These are phyloP conservation scores for Pezicula rhizophila DNA, from an alignment of 2,329 filamentous ascomycete species.

Conservation along the genomic window DNA sequence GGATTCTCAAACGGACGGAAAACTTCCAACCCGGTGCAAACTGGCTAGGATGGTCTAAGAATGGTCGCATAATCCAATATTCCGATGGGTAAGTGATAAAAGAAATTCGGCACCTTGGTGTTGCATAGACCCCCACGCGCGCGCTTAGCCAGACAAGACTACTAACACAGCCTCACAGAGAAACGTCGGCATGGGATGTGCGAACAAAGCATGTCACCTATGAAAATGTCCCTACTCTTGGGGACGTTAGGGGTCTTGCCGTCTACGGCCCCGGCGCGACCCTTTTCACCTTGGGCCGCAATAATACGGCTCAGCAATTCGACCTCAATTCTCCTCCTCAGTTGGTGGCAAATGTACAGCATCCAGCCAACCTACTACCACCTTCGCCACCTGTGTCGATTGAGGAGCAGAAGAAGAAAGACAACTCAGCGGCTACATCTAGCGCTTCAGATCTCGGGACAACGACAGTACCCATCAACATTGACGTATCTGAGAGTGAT, in stretches of 20 bases:
- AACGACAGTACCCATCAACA: slow-evolving; percentile 49
- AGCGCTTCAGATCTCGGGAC: slow-evolving; percentile 19
- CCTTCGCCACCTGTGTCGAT: slow-evolving; percentile 79
- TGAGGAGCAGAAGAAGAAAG: slow-evolving; percentile 55
- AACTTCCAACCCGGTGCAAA: slow-evolving; percentile 70
- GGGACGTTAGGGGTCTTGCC: slow-evolving; percentile 74
- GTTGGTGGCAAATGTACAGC: slow-evolving; percentile 83
- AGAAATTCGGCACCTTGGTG: slow-evolving; percentile 1
- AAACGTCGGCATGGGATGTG: slow-evolving; percentile 95
- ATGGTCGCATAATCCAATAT: slow-evolving; percentile 89
- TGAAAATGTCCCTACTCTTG: slow-evolving; percentile 79
- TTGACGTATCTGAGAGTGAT: slow-evolving; percentile 65
- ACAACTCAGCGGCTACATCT: slow-evolving; percentile 11
- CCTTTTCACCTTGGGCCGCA: slow-evolving; percentile 83
- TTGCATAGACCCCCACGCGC: slow-evolving; percentile 33
- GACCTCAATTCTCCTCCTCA: slow-evolving; percentile 77
- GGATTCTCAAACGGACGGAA: slow-evolving; percentile 76
- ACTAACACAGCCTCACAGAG: slow-evolving; percentile 45
- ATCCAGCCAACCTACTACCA: slow-evolving; percentile 70
- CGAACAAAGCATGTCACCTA: slow-evolving; percentile 94
- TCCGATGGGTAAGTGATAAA: slow-evolving; percentile 69
- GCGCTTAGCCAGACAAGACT: slow-evolving; percentile 36
- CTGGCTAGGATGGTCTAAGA: slow-evolving; percentile 99
- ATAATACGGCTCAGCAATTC: slow-evolving; percentile 90
- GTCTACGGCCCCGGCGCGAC: slow-evolving; percentile 87